Conservation (phyloP, 2,329 filamentous ascomycete genomes). For the Penicillium italicum region DNA sequence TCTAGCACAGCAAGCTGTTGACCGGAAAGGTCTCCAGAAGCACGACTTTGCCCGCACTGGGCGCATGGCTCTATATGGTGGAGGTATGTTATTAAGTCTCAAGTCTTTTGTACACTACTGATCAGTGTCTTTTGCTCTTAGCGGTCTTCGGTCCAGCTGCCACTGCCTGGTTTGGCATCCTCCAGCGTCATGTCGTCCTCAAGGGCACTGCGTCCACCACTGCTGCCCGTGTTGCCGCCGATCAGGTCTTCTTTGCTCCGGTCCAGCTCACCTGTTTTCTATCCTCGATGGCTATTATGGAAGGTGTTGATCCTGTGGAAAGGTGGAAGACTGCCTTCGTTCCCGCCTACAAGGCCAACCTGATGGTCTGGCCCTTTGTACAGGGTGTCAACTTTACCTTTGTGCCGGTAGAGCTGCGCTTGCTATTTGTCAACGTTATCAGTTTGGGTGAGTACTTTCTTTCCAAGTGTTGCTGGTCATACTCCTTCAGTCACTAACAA, state of each 20-base stretch:
- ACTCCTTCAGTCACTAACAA: slow-evolving; percentile 2
- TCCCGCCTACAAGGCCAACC: slow-evolving; percentile 74
- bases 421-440: slow-evolving; percentile 82
- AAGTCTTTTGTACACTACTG: neutral
- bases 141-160: slow-evolving; percentile 83
- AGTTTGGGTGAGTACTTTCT: slow-evolving; percentile 55
- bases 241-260: slow-evolving; percentile 83
- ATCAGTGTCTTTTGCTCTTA: slow-evolving; percentile 7
- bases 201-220: slow-evolving; percentile 66
- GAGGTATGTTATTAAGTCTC: slow-evolving; percentile 36
- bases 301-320: slow-evolving; percentile 62
- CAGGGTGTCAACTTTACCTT: slow-evolving; percentile 86
- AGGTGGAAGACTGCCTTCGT: slow-evolving; percentile 70
- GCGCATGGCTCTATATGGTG: slow-evolving; percentile 50
- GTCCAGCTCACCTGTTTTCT: slow-evolving; percentile 78
- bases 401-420: slow-evolving; percentile 75
- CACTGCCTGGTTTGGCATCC: slow-evolving; percentile 79
- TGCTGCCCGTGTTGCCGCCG: slow-evolving; percentile 70
- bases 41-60: slow-evolving; percentile 61
- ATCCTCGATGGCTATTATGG: slow-evolving; percentile 76
- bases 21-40: slow-evolving; percentile 70
- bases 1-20: slow-evolving; percentile 85
- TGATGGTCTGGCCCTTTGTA: slow-evolving; percentile 81
- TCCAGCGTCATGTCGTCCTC: slow-evolving; percentile 66
- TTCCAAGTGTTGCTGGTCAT: neutral